Evolutionary conservation across 2,329 filamentous ascomycete species (phyloP), one percentile per base, ranked within the genome.

Genomic region (Trichothecium sympodiale): DNA sequence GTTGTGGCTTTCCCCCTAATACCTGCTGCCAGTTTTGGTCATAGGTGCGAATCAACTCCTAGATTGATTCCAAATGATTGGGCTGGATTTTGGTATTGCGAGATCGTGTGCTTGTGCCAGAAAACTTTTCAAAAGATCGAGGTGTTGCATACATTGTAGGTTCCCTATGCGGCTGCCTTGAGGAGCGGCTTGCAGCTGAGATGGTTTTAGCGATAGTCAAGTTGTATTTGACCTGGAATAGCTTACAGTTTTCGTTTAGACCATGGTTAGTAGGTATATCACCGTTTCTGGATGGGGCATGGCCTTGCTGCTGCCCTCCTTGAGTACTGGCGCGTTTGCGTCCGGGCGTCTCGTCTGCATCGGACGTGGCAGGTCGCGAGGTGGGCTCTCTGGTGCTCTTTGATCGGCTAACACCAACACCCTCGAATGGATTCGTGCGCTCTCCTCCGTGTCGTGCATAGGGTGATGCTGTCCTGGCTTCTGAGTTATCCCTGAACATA

Each of bases 381-480:
- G 50, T 42, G 7, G 53, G 43, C 23, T 62, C 57, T 25, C 64
- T 60, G 14, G 60, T 61, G 50, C 66, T 71, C 41, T 59, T 62
- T 4, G 65, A 56, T n/a, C 67, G 58, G 33, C 56, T 55, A n/a
- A 68, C 38, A 8, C 59, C 47, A 6, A 50, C 53, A 2, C 61
- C 65, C 31, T 74, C 71, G 39, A 73, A 75, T 0, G 71, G 65
- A 31, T 74, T 67, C 4, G 71, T 68, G 54, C 69, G 77, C 50
- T 79, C 75, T 25, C 74, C 72, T 10, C 69, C 63, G 23, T 68
- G 62, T 2, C 61, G 65, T 29, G 64, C 61, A 46, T 78, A 79
- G 0, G 74, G 72, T 5, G 69, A 71, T 25, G 20, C 20, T 10
- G 20, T 25, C 20, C 20, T 25, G 29, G 57, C 38, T 30, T 57